phyloP scores from a whole-genome alignment of 371 early-diverging fungal genomes.

The Mortierella sp. region DNA sequence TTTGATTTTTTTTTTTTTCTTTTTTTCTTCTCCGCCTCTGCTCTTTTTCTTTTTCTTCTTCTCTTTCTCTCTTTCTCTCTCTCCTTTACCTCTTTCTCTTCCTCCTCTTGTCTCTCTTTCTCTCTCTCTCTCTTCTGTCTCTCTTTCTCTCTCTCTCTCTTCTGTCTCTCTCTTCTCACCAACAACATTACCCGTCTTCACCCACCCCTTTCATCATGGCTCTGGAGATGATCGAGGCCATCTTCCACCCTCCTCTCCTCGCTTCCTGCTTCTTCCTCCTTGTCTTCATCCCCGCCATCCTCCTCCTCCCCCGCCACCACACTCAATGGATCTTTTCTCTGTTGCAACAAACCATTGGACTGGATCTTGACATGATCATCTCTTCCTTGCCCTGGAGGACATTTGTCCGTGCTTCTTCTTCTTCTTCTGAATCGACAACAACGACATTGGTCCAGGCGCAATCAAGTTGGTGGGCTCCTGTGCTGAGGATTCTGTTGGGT shows the following conservation, averaged over 20 bases:
- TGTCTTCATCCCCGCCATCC: conserved; percentile 11
- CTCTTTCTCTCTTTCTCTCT: not conserved
- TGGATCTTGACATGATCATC: conserved; percentile 12
- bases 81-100: not conserved
- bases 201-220: conserved; percentile 15
- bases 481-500: conserved; percentile 34
- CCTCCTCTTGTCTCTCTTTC: conserved; percentile 5
- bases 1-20: not conserved
- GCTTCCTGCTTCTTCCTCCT: conserved; percentile 21
- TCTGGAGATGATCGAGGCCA: conserved; percentile 36
- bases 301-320: conserved; percentile 21
- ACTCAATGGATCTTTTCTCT: conserved; percentile 14
- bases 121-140: conserved; percentile 8
- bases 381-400: not conserved
- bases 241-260: conserved; percentile 34
- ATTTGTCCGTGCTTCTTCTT: not conserved
- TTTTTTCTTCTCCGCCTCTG: no score
- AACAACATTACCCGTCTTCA: conserved; percentile 1
- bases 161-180: not conserved
- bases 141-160: not conserved
- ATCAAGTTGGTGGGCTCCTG: no score
- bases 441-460: not conserved
- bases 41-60: conserved; percentile 1
- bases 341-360: conserved; percentile 14
- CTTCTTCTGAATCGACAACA: not conserved